phyloP scores from a whole-genome alignment of 108 stramenopile species.

The Skeletonema marinoi region DNA sequence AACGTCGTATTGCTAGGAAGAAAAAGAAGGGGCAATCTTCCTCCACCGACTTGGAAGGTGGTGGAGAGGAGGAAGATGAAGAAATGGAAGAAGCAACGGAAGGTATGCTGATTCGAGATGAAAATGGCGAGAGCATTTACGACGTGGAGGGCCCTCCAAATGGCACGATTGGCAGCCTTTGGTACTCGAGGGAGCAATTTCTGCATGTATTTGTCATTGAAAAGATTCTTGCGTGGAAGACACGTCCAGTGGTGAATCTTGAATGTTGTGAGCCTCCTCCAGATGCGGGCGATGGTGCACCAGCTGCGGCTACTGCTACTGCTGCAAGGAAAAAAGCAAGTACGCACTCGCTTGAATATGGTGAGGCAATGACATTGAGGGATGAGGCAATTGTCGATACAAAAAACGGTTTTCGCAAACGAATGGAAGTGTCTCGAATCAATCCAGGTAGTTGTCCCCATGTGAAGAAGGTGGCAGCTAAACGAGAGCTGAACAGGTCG shows the following conservation, averaged over 20 bases:
- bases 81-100: conserved; percentile 7
- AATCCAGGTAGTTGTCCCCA: conserved; percentile 67
- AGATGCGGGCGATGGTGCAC: not conserved
- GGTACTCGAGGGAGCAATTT: conserved; percentile 83
- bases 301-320: not conserved
- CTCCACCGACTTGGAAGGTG: not conserved
- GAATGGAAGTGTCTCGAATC: conserved; percentile 81
- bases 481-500: conserved; percentile 18
- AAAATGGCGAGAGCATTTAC: conserved; percentile 30
- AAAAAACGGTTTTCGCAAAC: conserved; percentile 54
- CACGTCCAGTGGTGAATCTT: conserved; percentile 51
- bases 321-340: conserved; percentile 3
- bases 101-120: conserved; percentile 19
- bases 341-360: conserved; percentile 23
- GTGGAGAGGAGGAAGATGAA: conserved; percentile 7
- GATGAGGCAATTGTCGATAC: conserved; percentile 55
- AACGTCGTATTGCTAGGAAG: conserved; percentile 34
- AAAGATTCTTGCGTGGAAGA: conserved; percentile 82
- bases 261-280: conserved; percentile 39
- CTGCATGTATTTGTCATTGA: conserved; percentile 81
- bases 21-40: not conserved
- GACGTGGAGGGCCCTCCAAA: conserved; percentile 74
- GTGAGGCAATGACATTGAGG: conserved; percentile 56
- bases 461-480: conserved; percentile 60
- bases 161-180: conserved; percentile 64